phyloP scores from a whole-genome alignment of 2,329 filamentous ascomycete species.

The Xylariaceae sp. region DNA sequence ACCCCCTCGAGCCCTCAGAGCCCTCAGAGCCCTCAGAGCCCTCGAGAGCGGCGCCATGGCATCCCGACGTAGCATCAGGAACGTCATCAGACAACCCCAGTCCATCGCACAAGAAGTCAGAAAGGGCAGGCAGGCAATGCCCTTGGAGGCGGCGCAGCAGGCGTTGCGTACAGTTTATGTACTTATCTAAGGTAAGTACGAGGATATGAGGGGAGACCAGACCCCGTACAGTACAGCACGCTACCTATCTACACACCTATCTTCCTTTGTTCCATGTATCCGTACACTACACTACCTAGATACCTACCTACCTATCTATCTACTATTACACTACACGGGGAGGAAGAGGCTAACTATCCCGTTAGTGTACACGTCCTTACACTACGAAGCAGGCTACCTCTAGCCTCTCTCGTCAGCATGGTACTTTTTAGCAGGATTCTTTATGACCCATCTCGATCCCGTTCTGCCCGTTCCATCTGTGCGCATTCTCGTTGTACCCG shows the following conservation, averaged over 20 bases:
- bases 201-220: neutral
- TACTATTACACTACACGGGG: neutral
- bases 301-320: neutral
- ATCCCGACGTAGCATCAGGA: slow-evolving; percentile 7
- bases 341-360: neutral
- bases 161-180: neutral
- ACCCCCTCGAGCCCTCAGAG: neutral
- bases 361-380: neutral
- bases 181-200: neutral
- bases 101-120: neutral
- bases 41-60: neutral
- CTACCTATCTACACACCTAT: too few relatives aligned
- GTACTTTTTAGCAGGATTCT: neutral
- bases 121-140: neutral
- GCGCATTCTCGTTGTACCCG: too few relatives aligned
- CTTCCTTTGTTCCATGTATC: too few relatives aligned
- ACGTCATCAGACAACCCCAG: slow-evolving; percentile 5
- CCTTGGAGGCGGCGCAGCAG: slow-evolving; percentile 18
- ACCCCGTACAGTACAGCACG: neutral
- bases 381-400: neutral
- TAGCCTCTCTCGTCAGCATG: neutral
- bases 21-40: too few relatives aligned
- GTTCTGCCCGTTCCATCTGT: too few relatives aligned
- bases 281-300: neutral
- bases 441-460: too few relatives aligned